Percentiles rank a stretch among this genome's conserved stretches.
Conservation (phyloP, 148 eudicot genomes). For the Gaultheria prostrata region DNA sequence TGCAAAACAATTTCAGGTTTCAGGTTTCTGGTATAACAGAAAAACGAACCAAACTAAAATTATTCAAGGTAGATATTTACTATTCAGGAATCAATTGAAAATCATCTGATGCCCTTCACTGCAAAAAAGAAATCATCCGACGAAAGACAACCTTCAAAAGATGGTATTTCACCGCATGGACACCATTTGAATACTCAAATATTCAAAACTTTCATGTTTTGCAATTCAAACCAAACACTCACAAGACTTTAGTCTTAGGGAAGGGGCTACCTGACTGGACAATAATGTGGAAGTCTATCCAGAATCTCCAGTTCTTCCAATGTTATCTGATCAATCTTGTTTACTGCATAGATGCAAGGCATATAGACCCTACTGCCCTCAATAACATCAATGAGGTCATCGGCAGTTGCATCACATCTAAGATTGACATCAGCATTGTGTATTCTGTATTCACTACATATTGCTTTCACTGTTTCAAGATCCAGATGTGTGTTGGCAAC, state of each 20-base stretch:
- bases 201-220: background rate
- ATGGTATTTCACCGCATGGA: background rate
- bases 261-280: conserved; percentile 79
- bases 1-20: background rate
- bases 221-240: background rate
- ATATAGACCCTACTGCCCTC: conserved; percentile 95
- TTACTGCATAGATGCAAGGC: conserved; percentile 91
- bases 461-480: conserved; percentile 96
- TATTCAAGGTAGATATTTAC: background rate
- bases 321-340: conserved; percentile 96
- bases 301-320: conserved; percentile 92
- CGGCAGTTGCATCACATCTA: conserved; percentile 90
- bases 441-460: conserved; percentile 90
- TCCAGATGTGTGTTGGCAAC: conserved; percentile 85
- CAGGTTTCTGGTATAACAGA: background rate
- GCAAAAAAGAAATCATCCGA: background rate
- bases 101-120: background rate
- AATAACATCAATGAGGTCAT: conserved; percentile 96
- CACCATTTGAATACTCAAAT: conserved; percentile 4
- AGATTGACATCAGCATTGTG: conserved; percentile 96
- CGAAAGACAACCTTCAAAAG: background rate
- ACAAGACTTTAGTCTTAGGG: background rate
- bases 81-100: background rate
- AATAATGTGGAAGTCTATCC: conserved; percentile 96
- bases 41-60: background rate